Evolutionary conservation across 1,284 basidiomycete species (phyloP), one percentile per base, ranked within the genome.

Genomic region (Cerrena zonata): DNA sequence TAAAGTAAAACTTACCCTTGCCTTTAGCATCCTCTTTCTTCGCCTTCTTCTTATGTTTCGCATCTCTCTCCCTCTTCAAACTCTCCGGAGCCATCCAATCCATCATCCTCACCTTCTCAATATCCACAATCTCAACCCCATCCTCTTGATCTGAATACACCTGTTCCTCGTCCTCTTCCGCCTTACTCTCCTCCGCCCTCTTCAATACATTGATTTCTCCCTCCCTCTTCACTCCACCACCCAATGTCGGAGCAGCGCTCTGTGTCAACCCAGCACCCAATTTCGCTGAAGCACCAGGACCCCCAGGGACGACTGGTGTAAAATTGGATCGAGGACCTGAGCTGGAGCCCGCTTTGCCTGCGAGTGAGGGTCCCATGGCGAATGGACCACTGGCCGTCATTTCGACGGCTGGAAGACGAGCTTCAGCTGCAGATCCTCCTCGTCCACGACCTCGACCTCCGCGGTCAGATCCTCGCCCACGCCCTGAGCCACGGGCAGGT

Each of bases 51-150:
- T 72, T 78, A 54, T 71, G 72, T 47, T 59, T 58, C 27, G 65
- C 62, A n/a, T 69, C 69, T 38, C 69, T 72, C 58, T 83, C 82
- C 58, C 78, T 83, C 47, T 74, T 76, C 51, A 94, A 64, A 52
- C 79, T 83, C 58, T 93, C 91, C 0, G 92, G 92, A 2, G 92
- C 92, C 76, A 89, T 89, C 77, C 87, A 93, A 64, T 92, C 89
- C 76, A 95, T 82, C 51, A 79, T 72, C 41, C 79, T 73, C 12
- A 96, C 86, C 51, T 85, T 76, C 50, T 89, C 85, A 75, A 96
- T 91, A 62, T 95, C 92, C 47, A 96, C 76, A 49, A 92, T 89
- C 63, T 88, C 85, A n/a, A 87, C 81, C 7, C 87, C 88, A 50
- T 91, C 89, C 61, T 93, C 91, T 22, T 87, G 84, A 57, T 93